Base-by-base conservation (phyloP, 148 eudicot genomes). In the Diospyros lotus region DNA sequence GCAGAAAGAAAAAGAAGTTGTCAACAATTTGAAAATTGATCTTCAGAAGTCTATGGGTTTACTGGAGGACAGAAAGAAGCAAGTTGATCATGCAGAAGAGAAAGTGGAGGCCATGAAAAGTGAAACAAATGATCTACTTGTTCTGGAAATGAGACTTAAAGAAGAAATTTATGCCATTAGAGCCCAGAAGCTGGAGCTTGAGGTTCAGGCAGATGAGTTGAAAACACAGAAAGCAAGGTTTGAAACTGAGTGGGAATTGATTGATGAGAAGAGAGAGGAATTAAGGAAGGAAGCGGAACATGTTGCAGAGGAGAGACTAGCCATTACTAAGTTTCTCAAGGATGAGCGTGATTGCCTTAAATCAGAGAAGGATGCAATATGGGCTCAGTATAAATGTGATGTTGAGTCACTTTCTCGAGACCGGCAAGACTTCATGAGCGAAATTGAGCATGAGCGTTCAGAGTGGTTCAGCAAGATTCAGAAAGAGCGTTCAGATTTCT, bases 241-340 rank as follows among this genome's bases (percentile, higher is more conserved):
- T 68, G 98, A 94, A 85, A 81, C 87, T 58, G 97, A 94, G 71
- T 94, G 97, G 97, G 96, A 94, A 60, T 58, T 78, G 56, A 92
- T 94, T 69, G 97, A 94, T 78, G 98, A 87, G 81, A 94, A 92
- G 84, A 86, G 97, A 76, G 88, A 80, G 67, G 97, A 92, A 73
- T 66, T 94, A 46, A 74, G 64, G 42, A 89, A 84, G 74, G 97
- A 92, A 72, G 90, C 88, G 64, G 96, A 89, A 69, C 87, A 82
- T 70, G 79, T 92, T 77, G 89, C 86, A 80, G 89, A 80, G 74
- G 96, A 94, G 85, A 89, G 88, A 82, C 46, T 71, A 51, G 75
- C 77, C 3, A 84, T 89, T 53, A 76, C 86, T 28, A 90, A 86
- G 68, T 86, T 83, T 76, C 81, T 94, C 53, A 89, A 92, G 82